Evolutionary conservation across 2,329 filamentous ascomycete species (phyloP), one percentile per base, ranked within the genome.

Genomic region (Aspergillus ruber): DNA sequence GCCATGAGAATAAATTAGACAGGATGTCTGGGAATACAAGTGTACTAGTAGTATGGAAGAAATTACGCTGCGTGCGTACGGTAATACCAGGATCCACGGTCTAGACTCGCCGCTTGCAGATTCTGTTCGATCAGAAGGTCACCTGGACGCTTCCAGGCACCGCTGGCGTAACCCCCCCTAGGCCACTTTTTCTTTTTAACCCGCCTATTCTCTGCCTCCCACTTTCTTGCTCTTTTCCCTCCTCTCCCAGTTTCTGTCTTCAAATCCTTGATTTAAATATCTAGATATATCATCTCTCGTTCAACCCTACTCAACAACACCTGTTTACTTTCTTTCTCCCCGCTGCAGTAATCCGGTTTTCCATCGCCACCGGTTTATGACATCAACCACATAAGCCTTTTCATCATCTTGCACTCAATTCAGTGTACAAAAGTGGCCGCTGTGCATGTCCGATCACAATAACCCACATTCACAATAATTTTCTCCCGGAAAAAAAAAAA

Each of bases 111-210:
- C 54, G 54, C 49, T 49, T 56, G 54, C 55, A 57, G 54, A 55
- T 47, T 56, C 51, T 57, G 50, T 50, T 45, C 48, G 50, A 54
- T 56, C 55, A 56, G 51, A 52, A 29, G 53, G 51, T 44, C 51
- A 44, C 47, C 49, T 48, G 49, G 17, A 18, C 36, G 18, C 12
- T 41, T 21, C 40, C 36, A 39, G 18, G 36, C 36, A 18, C 17
- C 36, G 18, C 18, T 20, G 17, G n/a, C n/a, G 17, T 39, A 20
- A 17, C 36, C 18, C 17, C 27, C 15, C 45, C 38, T 45, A 27
- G 15, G 12, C 32, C 25, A 13, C 35, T 23, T 42, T 32, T 12
- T 13, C 25, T 48, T 44, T 27, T 18, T 42, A 39, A 45, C 41
- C 36, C 27, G 44, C 48, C 53, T 47, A 50, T 52, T 27, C 45